These are phyloP conservation scores for Ceratonia siliqua DNA, from an alignment of 306 rosid genomes.

Conservation along the genomic window DNA sequence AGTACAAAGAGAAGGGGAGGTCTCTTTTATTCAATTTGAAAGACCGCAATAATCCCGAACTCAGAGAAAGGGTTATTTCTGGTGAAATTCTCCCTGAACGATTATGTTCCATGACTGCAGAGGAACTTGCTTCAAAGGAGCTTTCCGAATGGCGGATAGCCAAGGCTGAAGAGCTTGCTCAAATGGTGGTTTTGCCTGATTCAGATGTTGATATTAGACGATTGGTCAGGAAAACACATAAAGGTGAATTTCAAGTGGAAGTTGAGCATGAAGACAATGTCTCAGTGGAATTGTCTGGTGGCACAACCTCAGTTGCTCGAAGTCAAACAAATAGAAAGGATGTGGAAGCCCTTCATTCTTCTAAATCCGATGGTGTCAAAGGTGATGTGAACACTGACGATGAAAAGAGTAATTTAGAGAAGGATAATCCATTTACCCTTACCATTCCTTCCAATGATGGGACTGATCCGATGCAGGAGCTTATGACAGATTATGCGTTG, in stretches of 20 bases:
- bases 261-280: constrained; percentile 69
- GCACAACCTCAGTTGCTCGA: constrained; percentile 43
- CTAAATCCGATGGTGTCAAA: constrained; percentile 42
- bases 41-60: constrained; percentile 90
- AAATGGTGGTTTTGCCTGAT: constrained; percentile 90
- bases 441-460: constrained; percentile 71
- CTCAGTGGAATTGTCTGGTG: constrained; percentile 60
- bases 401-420: constrained; percentile 45
- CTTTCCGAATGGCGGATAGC: constrained; percentile 98
- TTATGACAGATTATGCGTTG: constrained; percentile 72
- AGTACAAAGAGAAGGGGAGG: constrained; percentile 97
- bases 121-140: constrained; percentile 98
- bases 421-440: constrained; percentile 44
- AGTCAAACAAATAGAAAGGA: constrained; percentile 45
- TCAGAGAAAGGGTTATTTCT: constrained; percentile 84
- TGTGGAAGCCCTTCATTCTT: constrained; percentile 33
- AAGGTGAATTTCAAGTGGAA: constrained; percentile 95
- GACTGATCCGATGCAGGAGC: constrained; percentile 71
- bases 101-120: constrained; percentile 92
- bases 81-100: constrained; percentile 77
- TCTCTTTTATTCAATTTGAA: constrained; percentile 92
- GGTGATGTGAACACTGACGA: constrained; percentile 32
- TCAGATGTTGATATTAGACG: constrained; percentile 84
- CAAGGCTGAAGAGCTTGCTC: constrained; percentile 93
- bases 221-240: constrained; percentile 86